Percentiles rank a stretch among this genome's conserved stretches.
These are phyloP conservation scores for Komagataella kurtzmanii DNA, from an alignment of 805 yeast genomes.

Conservation along the genomic window DNA sequence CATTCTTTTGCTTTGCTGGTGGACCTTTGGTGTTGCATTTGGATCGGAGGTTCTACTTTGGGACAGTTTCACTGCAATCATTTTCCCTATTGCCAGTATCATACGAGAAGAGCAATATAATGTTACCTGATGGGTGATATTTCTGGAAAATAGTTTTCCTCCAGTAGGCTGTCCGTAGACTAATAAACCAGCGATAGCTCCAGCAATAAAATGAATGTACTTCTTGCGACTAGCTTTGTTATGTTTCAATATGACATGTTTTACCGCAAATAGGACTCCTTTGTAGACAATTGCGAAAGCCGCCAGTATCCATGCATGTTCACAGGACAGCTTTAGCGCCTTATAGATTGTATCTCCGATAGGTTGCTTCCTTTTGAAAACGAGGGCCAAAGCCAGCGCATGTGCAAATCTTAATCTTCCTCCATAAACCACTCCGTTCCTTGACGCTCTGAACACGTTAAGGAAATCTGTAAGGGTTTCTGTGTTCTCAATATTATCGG, in stretches of 20 bases:
- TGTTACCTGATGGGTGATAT: conserved; percentile 60
- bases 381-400: conserved; percentile 3
- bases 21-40: neutral
- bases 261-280: conserved; percentile 2
- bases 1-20: conserved; percentile 1
- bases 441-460: conserved; percentile 1
- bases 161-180: conserved; percentile 12
- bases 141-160: conserved; percentile 6
- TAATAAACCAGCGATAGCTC: conserved; percentile 15
- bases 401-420: conserved; percentile 3
- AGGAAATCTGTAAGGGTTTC: neutral
- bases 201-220: conserved; percentile 13
- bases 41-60: conserved; percentile 5
- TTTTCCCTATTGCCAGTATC: conserved; percentile 44
- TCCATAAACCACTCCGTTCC: conserved; percentile 4
- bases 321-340: conserved; percentile 10
- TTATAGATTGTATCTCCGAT: neutral
- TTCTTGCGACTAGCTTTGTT: neutral
- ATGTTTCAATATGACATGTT: neutral
- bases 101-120: conserved; percentile 63
- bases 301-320: conserved; percentile 19
- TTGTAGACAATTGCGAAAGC: conserved; percentile 17
- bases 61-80: conserved; percentile 18
- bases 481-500: neutral
- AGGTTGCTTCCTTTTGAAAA: conserved; percentile 2